A percentile compares a stretch with the other conserved stretches of the same genome.
phyloP scores from a whole-genome alignment of 331 rosid genomes.

The Malus hybrid region DNA sequence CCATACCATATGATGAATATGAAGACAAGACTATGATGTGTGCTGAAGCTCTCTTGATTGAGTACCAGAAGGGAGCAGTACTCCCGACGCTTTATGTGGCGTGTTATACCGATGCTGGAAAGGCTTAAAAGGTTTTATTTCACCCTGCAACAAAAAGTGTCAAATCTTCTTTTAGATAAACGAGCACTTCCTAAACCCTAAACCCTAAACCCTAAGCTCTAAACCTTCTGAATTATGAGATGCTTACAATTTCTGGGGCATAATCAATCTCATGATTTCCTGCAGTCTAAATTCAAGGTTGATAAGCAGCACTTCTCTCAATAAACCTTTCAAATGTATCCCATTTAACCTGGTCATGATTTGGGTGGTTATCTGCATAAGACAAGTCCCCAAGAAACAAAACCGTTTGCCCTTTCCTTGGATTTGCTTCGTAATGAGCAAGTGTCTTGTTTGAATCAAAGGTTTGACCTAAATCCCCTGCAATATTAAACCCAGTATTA shows the following conservation, averaged over 20 bases:
- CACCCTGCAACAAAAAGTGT: slow-evolving; percentile 46
- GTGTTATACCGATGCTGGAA: slow-evolving; percentile 45
- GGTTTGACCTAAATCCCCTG: slow-evolving; percentile 78
- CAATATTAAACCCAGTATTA: not conserved
- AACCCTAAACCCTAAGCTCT: too few species aligned
- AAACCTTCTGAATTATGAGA: not conserved
- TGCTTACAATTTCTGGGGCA: slow-evolving; percentile 39
- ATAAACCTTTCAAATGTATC: slow-evolving; percentile 58
- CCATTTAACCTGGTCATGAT: slow-evolving; percentile 51
- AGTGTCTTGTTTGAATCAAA: slow-evolving; percentile 64
- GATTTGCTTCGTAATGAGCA: slow-evolving; percentile 45
- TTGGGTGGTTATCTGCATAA: slow-evolving; percentile 52
- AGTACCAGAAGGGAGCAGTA: slow-evolving; percentile 65
- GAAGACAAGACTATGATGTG: slow-evolving; percentile 62
- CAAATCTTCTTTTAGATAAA: not conserved
- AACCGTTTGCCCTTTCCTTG: slow-evolving; percentile 32
- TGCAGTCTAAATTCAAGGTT: slow-evolving; percentile 46
- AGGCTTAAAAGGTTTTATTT: slow-evolving; percentile 56
- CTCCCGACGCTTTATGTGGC: slow-evolving; percentile 56
- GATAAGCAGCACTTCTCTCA: slow-evolving; percentile 54
- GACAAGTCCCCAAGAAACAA: slow-evolving; percentile 48
- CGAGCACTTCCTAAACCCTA: too few species aligned
- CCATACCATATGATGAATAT: slow-evolving; percentile 60
- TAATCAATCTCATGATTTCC: slow-evolving; percentile 50
- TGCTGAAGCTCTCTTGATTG: slow-evolving; percentile 71